Conservation (phyloP, 1,284 basidiomycete species). For the Trametes polyzona region DNA sequence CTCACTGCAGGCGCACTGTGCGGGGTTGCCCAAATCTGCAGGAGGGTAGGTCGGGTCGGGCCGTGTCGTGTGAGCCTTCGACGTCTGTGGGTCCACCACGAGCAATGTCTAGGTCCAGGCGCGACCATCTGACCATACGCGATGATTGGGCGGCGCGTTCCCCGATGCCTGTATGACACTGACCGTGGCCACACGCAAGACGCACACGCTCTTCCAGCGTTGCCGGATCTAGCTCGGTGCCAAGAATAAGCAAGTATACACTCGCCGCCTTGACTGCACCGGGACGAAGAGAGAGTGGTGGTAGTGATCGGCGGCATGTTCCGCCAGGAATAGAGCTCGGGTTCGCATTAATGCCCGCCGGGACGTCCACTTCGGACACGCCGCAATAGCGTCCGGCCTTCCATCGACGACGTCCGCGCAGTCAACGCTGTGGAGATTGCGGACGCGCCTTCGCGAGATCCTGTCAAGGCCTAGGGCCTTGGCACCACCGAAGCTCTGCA, state of each 20-base stretch:
- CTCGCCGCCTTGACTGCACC: not conserved
- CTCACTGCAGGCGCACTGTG: slow-evolving; percentile 4
- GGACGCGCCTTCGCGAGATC: not conserved
- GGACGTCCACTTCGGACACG: not conserved
- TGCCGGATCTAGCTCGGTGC: not conserved
- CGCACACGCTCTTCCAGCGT: not conserved
- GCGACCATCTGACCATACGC: not conserved
- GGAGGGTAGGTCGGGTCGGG: not conserved
- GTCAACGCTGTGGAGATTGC: slow-evolving; percentile 1
- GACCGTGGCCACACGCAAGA: not conserved
- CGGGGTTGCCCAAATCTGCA: not conserved
- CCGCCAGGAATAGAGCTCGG: not conserved
- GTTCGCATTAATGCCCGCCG: not conserved
- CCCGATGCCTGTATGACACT: not conserved
- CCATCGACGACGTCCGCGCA: not conserved
- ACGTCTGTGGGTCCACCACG: slow-evolving; percentile 3
- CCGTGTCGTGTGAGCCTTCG: not conserved
- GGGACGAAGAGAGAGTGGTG: not conserved
- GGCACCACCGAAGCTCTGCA: not conserved
- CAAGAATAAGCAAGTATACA: too few relatives aligned
- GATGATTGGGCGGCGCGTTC: not conserved
- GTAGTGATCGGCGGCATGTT: not conserved
- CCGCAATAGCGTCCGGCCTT: not conserved
- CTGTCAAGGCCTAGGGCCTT: not conserved
- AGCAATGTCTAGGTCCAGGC: not conserved